Evolutionary conservation across 208 protist genomes (phyloP), one percentile per base, ranked within the genome.

Genomic region (Crithidia brevicula): DNA sequence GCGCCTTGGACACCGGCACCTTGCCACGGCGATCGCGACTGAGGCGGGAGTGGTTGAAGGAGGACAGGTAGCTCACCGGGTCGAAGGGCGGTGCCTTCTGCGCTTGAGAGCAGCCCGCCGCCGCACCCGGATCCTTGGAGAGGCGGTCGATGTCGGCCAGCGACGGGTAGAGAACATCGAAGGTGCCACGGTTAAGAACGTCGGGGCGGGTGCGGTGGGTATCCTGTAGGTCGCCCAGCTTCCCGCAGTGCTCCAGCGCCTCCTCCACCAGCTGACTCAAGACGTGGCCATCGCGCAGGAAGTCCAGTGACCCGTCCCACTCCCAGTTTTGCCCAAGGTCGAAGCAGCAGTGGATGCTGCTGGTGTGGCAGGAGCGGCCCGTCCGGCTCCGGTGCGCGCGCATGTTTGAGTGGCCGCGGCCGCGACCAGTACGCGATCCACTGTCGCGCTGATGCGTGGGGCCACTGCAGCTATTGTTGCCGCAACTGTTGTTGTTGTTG

Each of bases 271-370:
- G 64, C 4, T 15, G 56, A 53, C 61, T 64, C 3, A 87, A 67
- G 22, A 79, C 46, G 20, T 30, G 56, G n/a, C 82, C 82, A 33
- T 87, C 79, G 56, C 82, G 77, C 38, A 87, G 50, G 15, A 75
- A 78, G 54, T 87, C 67, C 15, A 87, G 43, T 1, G 74, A 68
- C 50, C 77, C 79, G 43, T 87, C 78, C 50, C 57, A 63, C 53
- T 53, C 49, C 74, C 74, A 81, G 49, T 74, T 60, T 15, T 57
- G 27, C 31, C 47, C 64, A 22, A 83, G 68, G 13, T 77, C 68
- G 18, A 83, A 64, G 27, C 47, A 36, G 31, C 49, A 54, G 71
- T 70, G 71, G 40, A 46, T 31, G 43, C 15, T 58, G 9, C 33
- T 38, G 15, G 42, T 18, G 59, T 46, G 9, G n/a, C 59, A 23